Evolutionary conservation across 1,284 basidiomycete species (phyloP), one percentile per base, ranked within the genome.

Genomic region (Kalmanozyma brasiliensis): DNA sequence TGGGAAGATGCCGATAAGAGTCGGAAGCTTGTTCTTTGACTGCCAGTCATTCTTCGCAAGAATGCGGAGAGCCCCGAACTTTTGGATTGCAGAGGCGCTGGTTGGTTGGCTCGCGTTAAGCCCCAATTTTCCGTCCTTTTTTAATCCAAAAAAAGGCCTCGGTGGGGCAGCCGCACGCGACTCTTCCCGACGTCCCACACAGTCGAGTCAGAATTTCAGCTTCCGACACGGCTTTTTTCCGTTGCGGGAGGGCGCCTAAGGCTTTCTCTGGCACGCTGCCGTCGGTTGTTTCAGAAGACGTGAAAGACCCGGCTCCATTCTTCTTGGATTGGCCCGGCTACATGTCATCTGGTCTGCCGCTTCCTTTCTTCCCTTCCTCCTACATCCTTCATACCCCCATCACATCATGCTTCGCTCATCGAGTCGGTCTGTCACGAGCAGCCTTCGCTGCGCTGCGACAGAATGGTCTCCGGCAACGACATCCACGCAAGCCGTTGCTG

Each of bases 341-440:
- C 19, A 22, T 20, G 19, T 8, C 17, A 7, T 9, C 22, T 19
- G 4, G 8, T 17, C 22, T 11, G 11, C 8, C 8, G 14, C 22
- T 24, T 19, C 43, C 43, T 34, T 48, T 13, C 11, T 20, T 38
- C 17, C 30, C 40, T 41, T 11, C 37, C 38, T 33, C 37, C 20
- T 16, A 7, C 30, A 16, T 33, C 32, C 10, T 33, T 22, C 22
- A 11, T 11, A 11, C 26, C 26, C 13, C 13, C 35, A 38, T 45
- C 22, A 19, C 29, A 48, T 3, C 22, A 63, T 63, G 60, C 60
- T 56, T 36, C 52, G 60, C 29, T 56, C 60, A 6, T 52, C 52
- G 13, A 45, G 48, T 35, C 32, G 38, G 7, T 40, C 33, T n/a
- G 19, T 59, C 24, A 47, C 33, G 29, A 48, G 37, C 29, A 34